Evolutionary conservation across 2,329 filamentous ascomycete genomes (phyloP).

Genomic region (Hypoxylon sp.): DNA sequence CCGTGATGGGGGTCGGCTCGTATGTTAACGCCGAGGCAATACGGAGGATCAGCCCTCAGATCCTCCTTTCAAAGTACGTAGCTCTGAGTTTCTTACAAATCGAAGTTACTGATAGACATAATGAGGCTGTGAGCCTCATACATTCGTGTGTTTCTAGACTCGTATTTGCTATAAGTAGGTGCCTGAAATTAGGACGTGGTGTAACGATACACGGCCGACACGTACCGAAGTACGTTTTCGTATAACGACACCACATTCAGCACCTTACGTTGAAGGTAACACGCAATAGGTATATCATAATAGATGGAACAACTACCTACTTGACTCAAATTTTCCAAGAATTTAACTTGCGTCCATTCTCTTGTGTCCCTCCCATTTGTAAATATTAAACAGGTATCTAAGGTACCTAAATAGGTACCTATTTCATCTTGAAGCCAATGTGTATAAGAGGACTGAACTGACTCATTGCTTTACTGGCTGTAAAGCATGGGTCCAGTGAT

Average conservation of each 20-base stretch:
- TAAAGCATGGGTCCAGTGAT: neutral
- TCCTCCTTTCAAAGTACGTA: neutral
- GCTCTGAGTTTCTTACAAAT: neutral
- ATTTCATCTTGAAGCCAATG: too few relatives aligned
- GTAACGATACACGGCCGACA: neutral
- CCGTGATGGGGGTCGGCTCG: conserved; percentile 4
- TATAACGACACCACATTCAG: neutral
- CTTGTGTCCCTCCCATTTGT: too few relatives aligned
- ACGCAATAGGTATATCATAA: neutral
- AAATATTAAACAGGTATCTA: too few relatives aligned
- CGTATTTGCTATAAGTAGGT: neutral
- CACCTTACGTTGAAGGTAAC: neutral
- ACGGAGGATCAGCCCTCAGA: neutral
- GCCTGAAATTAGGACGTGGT: neutral
- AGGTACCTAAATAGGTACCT: too few relatives aligned
- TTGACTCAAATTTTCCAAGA: neutral
- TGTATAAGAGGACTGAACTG: too few relatives aligned
- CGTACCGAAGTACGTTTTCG: neutral
- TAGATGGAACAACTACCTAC: neutral
- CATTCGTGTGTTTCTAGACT: neutral
- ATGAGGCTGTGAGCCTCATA: neutral
- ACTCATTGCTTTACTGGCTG: too few relatives aligned
- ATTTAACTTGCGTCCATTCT: too few relatives aligned
- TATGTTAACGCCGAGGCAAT: neutral
- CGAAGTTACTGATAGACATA: neutral